Evolutionary conservation across 345 rosid species (phyloP).

Genomic region (Murraya koenigii): DNA sequence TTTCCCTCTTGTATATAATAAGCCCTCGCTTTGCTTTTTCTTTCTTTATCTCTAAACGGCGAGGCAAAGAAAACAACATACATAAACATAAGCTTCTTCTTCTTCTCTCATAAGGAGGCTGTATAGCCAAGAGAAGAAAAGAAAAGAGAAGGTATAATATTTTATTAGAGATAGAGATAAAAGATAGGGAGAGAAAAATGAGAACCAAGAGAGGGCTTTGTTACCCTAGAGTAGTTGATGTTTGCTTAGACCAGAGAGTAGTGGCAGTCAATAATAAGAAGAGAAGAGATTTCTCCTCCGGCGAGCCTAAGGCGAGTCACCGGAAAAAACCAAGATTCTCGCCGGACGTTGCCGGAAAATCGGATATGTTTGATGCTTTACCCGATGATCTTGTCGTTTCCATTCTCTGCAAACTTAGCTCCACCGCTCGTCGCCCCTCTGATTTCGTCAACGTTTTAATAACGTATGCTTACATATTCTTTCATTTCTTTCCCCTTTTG

Average conservation of each 20-base stretch:
- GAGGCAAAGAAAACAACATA: constrained; percentile 21
- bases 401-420: constrained; percentile 62
- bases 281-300: constrained; percentile 19
- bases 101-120: neutral
- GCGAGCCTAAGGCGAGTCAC: constrained; percentile 23
- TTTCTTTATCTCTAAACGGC: constrained; percentile 21
- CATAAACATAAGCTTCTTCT: neutral
- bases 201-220: constrained; percentile 52
- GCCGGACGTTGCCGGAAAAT: constrained; percentile 16
- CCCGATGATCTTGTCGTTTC: constrained; percentile 81
- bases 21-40: constrained; percentile 28
- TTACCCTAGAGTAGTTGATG: constrained; percentile 36
- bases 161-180: neutral
- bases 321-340: constrained; percentile 39
- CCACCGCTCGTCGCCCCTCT: constrained; percentile 56
- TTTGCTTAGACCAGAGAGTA: constrained; percentile 18
- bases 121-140: no score
- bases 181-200: constrained; percentile 43
- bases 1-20: constrained; percentile 29
- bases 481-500: neutral
- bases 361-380: constrained; percentile 57
- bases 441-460: constrained; percentile 67
- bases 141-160: no score
- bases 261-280: constrained; percentile 2
- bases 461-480: constrained; percentile 45